phyloP scores from a whole-genome alignment of 495 filamentous ascomycete species.

The Talaromyces liani region DNA sequence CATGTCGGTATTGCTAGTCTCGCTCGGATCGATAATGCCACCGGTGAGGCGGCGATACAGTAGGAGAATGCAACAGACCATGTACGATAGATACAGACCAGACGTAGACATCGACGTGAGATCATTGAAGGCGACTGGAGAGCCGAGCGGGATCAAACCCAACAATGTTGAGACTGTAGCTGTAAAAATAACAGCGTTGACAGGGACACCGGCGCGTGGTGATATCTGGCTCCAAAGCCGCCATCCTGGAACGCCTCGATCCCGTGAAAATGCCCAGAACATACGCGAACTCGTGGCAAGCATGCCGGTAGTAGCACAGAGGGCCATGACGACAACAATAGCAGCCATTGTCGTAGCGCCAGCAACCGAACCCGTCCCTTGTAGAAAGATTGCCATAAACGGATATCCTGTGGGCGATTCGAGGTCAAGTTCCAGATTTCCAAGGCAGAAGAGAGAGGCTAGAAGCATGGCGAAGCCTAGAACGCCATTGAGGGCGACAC shows the following conservation, averaged over 20 bases:
- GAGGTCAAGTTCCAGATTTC: conserved; percentile 36
- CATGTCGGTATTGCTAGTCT: background rate
- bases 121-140: conserved; percentile 29
- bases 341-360: conserved; percentile 44
- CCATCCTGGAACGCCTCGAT: conserved; percentile 41
- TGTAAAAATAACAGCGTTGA: background rate
- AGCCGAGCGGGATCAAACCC: conserved; percentile 30
- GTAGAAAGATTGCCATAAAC: conserved; percentile 47
- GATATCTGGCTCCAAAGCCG: conserved; percentile 13
- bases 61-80: conserved; percentile 26
- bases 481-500: conserved; percentile 38
- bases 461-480: conserved; percentile 45
- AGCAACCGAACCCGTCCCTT: conserved; percentile 35
- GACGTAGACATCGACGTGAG: conserved; percentile 29
- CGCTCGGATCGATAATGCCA: background rate
- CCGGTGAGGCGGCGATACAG: conserved; percentile 1
- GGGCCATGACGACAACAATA: conserved; percentile 41
- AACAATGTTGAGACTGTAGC: conserved; percentile 17
- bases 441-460: conserved; percentile 43
- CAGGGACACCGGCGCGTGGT: conserved; percentile 15
- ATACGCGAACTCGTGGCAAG: conserved; percentile 51
- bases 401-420: conserved; percentile 36
- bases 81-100: conserved; percentile 31
- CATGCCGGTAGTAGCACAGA: conserved; percentile 44
- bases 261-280: conserved; percentile 51